phyloP scores from a whole-genome alignment of 2,329 filamentous ascomycete genomes.

The Aspergillus thermomutatus region DNA sequence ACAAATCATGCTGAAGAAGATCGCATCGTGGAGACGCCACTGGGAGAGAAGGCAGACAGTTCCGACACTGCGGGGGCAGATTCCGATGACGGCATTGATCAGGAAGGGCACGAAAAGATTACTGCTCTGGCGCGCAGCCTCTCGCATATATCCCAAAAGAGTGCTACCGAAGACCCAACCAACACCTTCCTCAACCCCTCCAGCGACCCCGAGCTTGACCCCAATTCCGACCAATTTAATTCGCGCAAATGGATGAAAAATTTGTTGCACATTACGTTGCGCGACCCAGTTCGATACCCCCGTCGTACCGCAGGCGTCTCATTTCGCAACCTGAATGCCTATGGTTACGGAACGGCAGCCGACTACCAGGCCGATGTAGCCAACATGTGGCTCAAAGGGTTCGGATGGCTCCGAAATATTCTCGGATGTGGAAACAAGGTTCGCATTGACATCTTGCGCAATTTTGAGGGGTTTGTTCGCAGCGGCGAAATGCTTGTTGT shows the following conservation, averaged over 20 bases:
- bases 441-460: conserved; percentile 57
- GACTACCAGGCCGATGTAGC: conserved; percentile 46
- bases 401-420: conserved; percentile 24
- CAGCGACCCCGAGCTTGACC: conserved; percentile 39
- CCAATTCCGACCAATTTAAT: conserved; percentile 40
- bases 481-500: conserved; percentile 56
- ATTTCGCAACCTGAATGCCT: conserved; percentile 45
- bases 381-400: conserved; percentile 40
- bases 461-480: conserved; percentile 61
- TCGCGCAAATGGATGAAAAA: conserved; percentile 46
- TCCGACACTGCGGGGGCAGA: conserved; percentile 21
- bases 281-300: conserved; percentile 31
- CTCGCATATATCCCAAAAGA: conserved; percentile 28
- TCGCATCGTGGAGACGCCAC: not conserved
- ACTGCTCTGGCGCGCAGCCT: conserved; percentile 28
- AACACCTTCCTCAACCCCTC: conserved; percentile 38
- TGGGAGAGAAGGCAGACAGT: conserved; percentile 18
- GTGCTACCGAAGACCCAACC: conserved; percentile 15
- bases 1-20: conserved; percentile 2
- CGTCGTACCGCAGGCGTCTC: conserved; percentile 38
- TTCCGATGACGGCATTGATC: conserved; percentile 23
- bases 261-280: conserved; percentile 29
- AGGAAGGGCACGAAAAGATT: conserved; percentile 23
- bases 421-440: conserved; percentile 32
- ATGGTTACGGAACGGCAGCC: conserved; percentile 41